Evolutionary conservation across 108 stramenopile genomes (phyloP), one percentile per base, ranked within the genome.

Genomic region (Chaetoceros tenuissimus): DNA sequence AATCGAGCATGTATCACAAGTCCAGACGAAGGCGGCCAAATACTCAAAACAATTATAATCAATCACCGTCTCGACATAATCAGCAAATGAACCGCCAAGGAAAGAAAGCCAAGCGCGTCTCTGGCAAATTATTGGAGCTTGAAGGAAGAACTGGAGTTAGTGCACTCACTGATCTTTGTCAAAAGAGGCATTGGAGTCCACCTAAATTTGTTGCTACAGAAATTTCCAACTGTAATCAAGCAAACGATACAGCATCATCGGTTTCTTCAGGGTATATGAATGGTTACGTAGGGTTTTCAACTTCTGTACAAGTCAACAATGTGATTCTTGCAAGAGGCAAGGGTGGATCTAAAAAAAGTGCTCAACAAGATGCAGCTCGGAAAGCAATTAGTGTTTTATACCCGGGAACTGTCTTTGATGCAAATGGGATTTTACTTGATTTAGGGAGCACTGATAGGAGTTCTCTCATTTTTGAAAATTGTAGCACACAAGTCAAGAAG

Each of bases 81-180:
- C n/a, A n/a, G n/a, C n/a, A 48, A 29, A 59, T n/a, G 19, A 30
- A 55, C 5, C 25, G 64, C 51, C 56, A 31, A 18, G 19, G 50
- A 29, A 46, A 59, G 44, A 79, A 55, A 78, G 78, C 31, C 68
- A 80, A 61, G 44, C 59, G 25, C 71, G 71, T 24, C 49, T n/a
- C 2, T 61, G 57, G 30, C 64, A 67, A 48, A 77, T 64, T 53
- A 73, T 74, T 31, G 73, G 60, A 68, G 22, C 67, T 87, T 17
- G 53, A 85, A 46, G 89, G 89, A 20, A 91, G 87, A 51, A 87
- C 85, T 18, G 84, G 79, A 17, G 71, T 81, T 13, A 66, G 76
- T 55, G 89, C 89, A 3, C 52, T 91, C 27, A 80, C 87, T 53
- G 89, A 87, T 74, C 82, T 84, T 61, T 87, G 85, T 56, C 73